Conservation (phyloP, 176 grass and related monocot genomes). For the Triticum urartu region DNA sequence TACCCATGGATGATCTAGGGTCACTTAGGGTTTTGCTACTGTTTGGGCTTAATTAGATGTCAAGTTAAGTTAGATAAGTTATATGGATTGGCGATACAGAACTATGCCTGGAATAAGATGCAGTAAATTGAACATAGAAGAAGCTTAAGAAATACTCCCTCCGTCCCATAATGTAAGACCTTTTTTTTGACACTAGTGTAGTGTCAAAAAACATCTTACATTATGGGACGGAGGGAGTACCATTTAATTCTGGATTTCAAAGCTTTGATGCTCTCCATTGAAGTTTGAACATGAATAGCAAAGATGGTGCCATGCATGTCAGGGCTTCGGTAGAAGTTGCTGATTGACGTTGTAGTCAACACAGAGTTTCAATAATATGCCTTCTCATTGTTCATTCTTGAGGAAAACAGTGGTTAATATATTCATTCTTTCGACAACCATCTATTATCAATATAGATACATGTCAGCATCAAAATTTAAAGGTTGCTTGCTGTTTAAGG, state of each 20-base stretch:
- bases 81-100: neutral
- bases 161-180: no score
- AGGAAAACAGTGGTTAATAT: slow-evolving; percentile 52
- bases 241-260: slow-evolving; percentile 80
- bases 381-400: slow-evolving; percentile 86
- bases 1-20: no score
- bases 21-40: no score
- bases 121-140: neutral
- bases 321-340: slow-evolving; percentile 95
- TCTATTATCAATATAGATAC: slow-evolving; percentile 41
- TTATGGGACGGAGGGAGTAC: no score
- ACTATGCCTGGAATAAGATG: neutral
- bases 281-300: slow-evolving; percentile 66
- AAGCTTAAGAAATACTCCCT: slow-evolving; percentile 38
- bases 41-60: no score
- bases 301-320: slow-evolving; percentile 80
- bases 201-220: no score
- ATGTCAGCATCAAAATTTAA: slow-evolving; percentile 4
- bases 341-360: slow-evolving; percentile 74
- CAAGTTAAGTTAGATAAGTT: neutral
- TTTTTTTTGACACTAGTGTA: no score
- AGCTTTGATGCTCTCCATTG: slow-evolving; percentile 59
- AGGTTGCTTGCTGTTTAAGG: no score
- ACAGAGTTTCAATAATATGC: slow-evolving; percentile 95
- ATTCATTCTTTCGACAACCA: slow-evolving; percentile 97